Base-by-base conservation (phyloP, 176 grass and related monocot genomes). In the Eremochloa ophiuroides region DNA sequence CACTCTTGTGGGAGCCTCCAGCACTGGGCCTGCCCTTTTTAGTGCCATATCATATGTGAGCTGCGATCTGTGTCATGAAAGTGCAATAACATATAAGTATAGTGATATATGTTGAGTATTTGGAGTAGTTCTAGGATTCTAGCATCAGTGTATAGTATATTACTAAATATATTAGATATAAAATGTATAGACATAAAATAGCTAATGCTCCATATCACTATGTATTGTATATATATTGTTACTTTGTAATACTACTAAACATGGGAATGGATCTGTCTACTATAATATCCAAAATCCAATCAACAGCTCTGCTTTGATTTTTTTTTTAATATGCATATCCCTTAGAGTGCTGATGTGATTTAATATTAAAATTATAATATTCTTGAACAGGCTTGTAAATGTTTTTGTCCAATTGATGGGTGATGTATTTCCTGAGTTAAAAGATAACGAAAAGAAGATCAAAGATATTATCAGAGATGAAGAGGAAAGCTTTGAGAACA, bases 401-500 rank as follows among this genome's bases (percentile, higher is more conserved):
- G 80, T 88, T 81, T 89, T 98, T 79, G 88, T 93, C n/a, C 80
- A 81, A 90, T 10, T 95, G 76, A 93, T 95, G 93, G 84, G 90
- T 71, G 90, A 95, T 88, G 88, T 91, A 48, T 98, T 98, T 77
- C 92, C 90, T 61, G 95, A 98, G 88, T 86, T 98, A n/a, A 88
- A 78, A 71, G 61, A 87, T 26, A 82, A 93, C 40, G 85, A 93
- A 84, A 75, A 63, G 46, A 98, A 88, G 78, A 98, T 98, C 74
- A 83, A 91, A 80, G 79, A 85, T 68, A 98, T 98, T 78, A 91
- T 98, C 81, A 86, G 84, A 85, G 91, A 91, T 38, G 96, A 98
- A 80, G 96, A 98, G 89, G 91, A 86, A 85, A 98, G 96, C 72
- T 98, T 98, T 53, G 96, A 94, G 87, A 98, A 91, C 48, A 98